phyloP scores from a whole-genome alignment of 352 stramenopile species.

The Globisporangium okanoganense region DNA sequence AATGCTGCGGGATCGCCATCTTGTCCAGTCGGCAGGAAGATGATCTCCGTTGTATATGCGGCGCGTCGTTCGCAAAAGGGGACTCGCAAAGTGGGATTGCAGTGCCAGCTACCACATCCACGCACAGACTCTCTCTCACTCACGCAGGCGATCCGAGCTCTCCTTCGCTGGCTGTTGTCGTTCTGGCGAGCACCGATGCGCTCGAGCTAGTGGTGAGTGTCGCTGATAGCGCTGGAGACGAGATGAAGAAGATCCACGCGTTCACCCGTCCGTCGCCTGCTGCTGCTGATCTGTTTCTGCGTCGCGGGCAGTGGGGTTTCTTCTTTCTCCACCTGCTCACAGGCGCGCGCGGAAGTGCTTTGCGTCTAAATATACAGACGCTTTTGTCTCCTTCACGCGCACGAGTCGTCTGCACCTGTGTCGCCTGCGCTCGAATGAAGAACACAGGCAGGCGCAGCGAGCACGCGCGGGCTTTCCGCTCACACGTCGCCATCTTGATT shows the following conservation, averaged over 20 bases:
- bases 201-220: not conserved
- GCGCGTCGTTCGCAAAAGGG: not conserved
- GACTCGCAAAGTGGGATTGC: not conserved
- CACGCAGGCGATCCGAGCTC: not conserved
- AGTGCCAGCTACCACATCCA: not conserved
- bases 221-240: not conserved
- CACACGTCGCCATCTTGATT: not conserved
- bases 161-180: not conserved
- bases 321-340: not conserved
- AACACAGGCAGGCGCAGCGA: not conserved
- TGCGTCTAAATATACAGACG: not conserved
- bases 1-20: constrained; percentile 17
- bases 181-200: not conserved
- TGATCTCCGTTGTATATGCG: not conserved
- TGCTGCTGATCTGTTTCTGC: not conserved
- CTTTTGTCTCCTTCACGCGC: not conserved
- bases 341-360: not conserved
- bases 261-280: not conserved
- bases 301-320: not conserved
- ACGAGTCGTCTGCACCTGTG: not conserved
- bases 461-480: not conserved
- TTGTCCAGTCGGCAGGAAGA: not conserved
- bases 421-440: not conserved
- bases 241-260: not conserved
- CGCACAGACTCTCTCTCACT: not conserved